Percentiles rank a stretch among this genome's conserved stretches.
Evolutionary conservation across 495 filamentous ascomycete species (phyloP).

Genomic region (Penicillium cosmopolitanum): DNA sequence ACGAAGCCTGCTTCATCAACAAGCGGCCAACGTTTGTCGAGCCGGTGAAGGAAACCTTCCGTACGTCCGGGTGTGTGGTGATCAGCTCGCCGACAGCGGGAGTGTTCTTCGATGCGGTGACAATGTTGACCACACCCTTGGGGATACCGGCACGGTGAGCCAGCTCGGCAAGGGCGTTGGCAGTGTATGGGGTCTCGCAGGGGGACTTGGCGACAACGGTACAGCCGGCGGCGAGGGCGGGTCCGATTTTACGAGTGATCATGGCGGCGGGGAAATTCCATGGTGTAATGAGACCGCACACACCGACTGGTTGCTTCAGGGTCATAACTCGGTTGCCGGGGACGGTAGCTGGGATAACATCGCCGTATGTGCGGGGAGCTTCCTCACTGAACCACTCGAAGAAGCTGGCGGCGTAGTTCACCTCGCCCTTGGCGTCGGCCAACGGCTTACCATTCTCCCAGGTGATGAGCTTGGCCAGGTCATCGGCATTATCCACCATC

Average conservation of each 20-base stretch:
- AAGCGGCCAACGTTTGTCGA: constrained; percentile 85
- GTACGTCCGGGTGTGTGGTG: constrained; percentile 69
- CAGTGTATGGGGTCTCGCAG: constrained; percentile 83
- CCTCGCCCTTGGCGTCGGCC: constrained; percentile 71
- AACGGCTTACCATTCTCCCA: constrained; percentile 79
- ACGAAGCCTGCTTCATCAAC: constrained; percentile 79
- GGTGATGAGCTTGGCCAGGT: constrained; percentile 88
- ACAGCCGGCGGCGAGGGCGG: constrained; percentile 82
- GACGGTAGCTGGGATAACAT: constrained; percentile 72
- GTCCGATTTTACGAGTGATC: constrained; percentile 87
- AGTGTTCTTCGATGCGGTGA: constrained; percentile 74
- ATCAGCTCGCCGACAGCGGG: constrained; percentile 72
- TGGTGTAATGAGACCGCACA: constrained; percentile 93
- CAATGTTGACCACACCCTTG: constrained; percentile 80
- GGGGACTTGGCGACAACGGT: constrained; percentile 86
- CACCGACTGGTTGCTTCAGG: constrained; percentile 85
- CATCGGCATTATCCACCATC: constrained; percentile 84
- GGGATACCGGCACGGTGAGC: constrained; percentile 83
- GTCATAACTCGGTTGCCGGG: constrained; percentile 77
- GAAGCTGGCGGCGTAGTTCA: constrained; percentile 71
- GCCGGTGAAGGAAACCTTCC: constrained; percentile 90
- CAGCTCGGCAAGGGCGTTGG: constrained; percentile 80
- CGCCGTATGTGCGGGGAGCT: constrained; percentile 69
- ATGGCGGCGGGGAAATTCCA: constrained; percentile 97
- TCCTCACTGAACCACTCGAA: constrained; percentile 83